Conservation (phyloP, 2,329 filamentous ascomycete genomes). For the Colletotrichum truncatum region DNA sequence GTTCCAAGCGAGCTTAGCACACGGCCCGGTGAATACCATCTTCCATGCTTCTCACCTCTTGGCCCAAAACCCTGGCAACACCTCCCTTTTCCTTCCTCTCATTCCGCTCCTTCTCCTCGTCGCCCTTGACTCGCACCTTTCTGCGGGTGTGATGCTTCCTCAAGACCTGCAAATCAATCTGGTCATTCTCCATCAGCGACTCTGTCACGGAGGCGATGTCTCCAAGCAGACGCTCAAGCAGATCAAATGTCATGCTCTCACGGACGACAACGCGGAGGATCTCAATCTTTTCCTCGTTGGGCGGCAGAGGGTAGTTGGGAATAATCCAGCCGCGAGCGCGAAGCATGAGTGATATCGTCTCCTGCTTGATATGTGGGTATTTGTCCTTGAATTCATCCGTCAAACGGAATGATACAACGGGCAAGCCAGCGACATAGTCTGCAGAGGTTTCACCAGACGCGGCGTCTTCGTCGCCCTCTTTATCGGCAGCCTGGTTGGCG, state of each 20-base stretch:
- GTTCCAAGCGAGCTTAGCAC: constrained; percentile 33
- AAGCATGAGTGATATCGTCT: constrained; percentile 68
- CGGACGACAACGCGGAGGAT: constrained; percentile 75
- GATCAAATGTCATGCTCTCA: constrained; percentile 74
- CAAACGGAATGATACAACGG: constrained; percentile 74
- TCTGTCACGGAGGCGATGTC: constrained; percentile 71
- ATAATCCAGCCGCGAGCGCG: constrained; percentile 77
- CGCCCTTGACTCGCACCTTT: constrained; percentile 17
- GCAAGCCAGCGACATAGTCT: constrained; percentile 71
- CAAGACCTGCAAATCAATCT: constrained; percentile 30
- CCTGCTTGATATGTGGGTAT: constrained; percentile 72
- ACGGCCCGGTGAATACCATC: constrained; percentile 43
- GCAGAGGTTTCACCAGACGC: constrained; percentile 54
- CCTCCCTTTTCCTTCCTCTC: constrained; percentile 6
- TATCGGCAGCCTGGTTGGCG: constrained; percentile 45
- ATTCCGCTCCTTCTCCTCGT: constrained; percentile 25
- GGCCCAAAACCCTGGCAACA: not conserved
- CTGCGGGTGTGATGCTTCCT: constrained; percentile 23
- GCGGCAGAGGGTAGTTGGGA: constrained; percentile 75
- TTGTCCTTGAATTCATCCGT: constrained; percentile 68
- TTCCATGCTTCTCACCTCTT: constrained; percentile 18
- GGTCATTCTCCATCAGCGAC: constrained; percentile 57
- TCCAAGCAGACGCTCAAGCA: constrained; percentile 69
- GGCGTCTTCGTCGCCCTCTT: constrained; percentile 46
- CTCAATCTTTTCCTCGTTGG: constrained; percentile 67